phyloP scores from a whole-genome alignment of 352 stramenopile species.

The Aphanomyces astaci region DNA sequence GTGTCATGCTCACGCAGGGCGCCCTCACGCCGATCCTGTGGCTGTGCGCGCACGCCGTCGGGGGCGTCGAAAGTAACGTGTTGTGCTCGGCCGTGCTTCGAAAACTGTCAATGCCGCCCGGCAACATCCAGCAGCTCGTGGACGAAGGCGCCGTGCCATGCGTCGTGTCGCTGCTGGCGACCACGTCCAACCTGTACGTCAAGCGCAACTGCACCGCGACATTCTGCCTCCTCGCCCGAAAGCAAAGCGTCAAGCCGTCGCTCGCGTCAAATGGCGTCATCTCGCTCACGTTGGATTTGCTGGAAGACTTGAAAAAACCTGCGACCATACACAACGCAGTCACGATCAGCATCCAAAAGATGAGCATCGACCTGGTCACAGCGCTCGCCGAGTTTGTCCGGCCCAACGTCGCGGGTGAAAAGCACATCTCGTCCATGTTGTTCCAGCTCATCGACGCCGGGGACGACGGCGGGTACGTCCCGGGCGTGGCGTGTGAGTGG shows the following conservation, averaged over 20 bases:
- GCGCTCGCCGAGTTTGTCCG: conserved; percentile 51
- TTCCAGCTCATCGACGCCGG: conserved; percentile 53
- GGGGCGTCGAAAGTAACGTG: conserved; percentile 29
- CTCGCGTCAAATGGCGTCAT: conserved; percentile 53
- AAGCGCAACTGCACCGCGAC: conserved; percentile 64
- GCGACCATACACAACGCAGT: conserved; percentile 6
- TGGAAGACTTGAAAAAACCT: conserved; percentile 31
- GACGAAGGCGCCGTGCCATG: conserved; percentile 45
- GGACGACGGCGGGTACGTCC: conserved; percentile 20
- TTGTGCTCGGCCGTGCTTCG: conserved; percentile 53
- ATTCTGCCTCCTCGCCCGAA: conserved; percentile 50
- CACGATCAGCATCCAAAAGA: conserved; percentile 39
- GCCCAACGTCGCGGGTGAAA: conserved; percentile 42
- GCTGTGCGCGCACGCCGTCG: conserved; percentile 32
- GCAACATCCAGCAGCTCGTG: conserved; percentile 55
- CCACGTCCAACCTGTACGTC: conserved; percentile 33
- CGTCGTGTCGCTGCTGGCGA: conserved; percentile 42
- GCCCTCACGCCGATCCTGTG: conserved; percentile 52
- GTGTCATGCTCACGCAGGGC: conserved; percentile 36
- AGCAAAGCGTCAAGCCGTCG: conserved; percentile 34
- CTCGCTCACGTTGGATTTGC: conserved; percentile 41
- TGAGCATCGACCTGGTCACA: conserved; percentile 62
- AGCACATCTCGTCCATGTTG: conserved; percentile 45
- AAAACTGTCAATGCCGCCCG: conserved; percentile 56
- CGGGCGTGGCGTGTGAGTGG: conserved; percentile 28